Evolutionary conservation across 768 basidiomycete species (phyloP), one percentile per base, ranked within the genome.

Genomic region (Termitomyces sp.): DNA sequence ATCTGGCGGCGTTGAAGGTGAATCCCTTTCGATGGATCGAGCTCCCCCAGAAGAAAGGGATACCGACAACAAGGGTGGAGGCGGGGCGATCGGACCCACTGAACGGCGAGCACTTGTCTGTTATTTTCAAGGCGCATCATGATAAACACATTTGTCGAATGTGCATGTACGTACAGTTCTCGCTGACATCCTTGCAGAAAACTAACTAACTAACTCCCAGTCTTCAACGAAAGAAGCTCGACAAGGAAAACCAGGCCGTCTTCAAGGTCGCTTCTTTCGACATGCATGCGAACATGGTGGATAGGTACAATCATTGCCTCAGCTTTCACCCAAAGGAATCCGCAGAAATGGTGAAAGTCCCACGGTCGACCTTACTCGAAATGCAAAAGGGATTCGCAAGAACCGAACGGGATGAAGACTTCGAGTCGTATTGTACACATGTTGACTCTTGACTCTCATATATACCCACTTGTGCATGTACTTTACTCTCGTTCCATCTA

Each of bases 321-420:
- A 2, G 20, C 3, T 16, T 11, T 1, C 54, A 55, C 38, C 12
- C 22, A 0, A 38, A 29, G 5, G 47, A 50, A 36, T 29, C 41
- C 0, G 40, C 27, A 5, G 54, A 55, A 12, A 41, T 55, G n/a
- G 47, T 42, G 13, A 43, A 42, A 18, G 20, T 55, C 10, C 40
- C 54, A 22, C 40, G 10, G 16, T 43, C 47, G 12, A 29, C 31
- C 12, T 16, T 50, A 33, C 23, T 33, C 5, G 23, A 49, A 32
- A 50, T 55, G 54, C 29, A 20, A 11, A 29, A 49, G 27, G 54
- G 54, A 10, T 35, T 55, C 9, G 54, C 54, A 1, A 50, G 22
- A 32, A 54, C 53, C 7, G 46, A 54, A 0, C 39, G 46, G 5
- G 53, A 54, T 18, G 53, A 54, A 10, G 53, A 54, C 32, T 54